These are phyloP conservation scores for Macadamia integrifolia DNA, from an alignment of 164 flowering plant species.

Conservation along the genomic window DNA sequence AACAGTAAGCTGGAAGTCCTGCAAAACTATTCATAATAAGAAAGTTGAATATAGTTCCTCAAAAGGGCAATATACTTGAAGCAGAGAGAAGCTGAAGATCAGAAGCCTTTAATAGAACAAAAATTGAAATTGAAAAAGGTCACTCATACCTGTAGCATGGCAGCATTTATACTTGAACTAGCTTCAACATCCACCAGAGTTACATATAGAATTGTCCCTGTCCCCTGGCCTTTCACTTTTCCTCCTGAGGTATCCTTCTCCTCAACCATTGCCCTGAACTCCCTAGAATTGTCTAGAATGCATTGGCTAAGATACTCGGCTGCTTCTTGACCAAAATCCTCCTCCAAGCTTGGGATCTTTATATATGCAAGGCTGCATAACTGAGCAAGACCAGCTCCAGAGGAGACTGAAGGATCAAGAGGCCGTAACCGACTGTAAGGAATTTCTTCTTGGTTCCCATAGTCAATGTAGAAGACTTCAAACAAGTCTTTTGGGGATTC, in stretches of 20 bases:
- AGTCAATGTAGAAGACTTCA: slow-evolving; percentile 95
- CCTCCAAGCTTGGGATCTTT: slow-evolving; percentile 72
- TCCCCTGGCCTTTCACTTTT: slow-evolving; percentile 90
- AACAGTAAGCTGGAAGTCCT: too few relatives aligned
- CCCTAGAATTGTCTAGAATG: slow-evolving; percentile 45
- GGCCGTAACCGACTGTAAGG: slow-evolving; percentile 69
- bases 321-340: slow-evolving; percentile 90
- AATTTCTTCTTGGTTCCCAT: slow-evolving; percentile 87
- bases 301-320: slow-evolving; percentile 62
- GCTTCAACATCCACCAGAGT: slow-evolving; percentile 64
- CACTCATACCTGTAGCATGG: slow-evolving; percentile 66
- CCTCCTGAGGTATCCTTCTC: slow-evolving; percentile 89
- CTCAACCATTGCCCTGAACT: slow-evolving; percentile 69
- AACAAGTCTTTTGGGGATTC: slow-evolving; percentile 62
- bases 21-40: too few relatives aligned
- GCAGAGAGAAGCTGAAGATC: not conserved
- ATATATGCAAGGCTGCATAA: slow-evolving; percentile 84
- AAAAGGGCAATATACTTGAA: too few relatives aligned
- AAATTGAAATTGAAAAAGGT: not conserved
- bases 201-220: slow-evolving; percentile 68
- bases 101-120: not conserved
- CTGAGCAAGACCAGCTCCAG: slow-evolving; percentile 83
- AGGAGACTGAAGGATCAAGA: slow-evolving; percentile 64
- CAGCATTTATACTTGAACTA: slow-evolving; percentile 68
- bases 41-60: too few relatives aligned